A percentile compares a stretch with the other conserved stretches of the same genome.
These are phyloP conservation scores for Choiromyces venosus DNA, from an alignment of 495 filamentous ascomycete species.

Conservation along the genomic window DNA sequence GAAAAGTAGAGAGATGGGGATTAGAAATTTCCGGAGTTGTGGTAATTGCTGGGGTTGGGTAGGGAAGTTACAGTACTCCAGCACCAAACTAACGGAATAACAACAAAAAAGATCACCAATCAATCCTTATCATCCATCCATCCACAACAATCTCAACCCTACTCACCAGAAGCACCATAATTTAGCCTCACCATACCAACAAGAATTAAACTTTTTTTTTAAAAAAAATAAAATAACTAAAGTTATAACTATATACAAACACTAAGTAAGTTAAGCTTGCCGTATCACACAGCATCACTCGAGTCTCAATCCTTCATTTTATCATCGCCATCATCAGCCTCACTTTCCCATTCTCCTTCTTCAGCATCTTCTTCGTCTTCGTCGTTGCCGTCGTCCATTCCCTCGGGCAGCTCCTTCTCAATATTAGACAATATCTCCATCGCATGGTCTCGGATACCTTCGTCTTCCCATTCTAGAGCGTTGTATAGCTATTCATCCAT, in stretches of 20 bases:
- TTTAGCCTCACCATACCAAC: too few species aligned
- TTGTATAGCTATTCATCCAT: slow-evolving; percentile 59
- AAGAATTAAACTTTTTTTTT: not conserved
- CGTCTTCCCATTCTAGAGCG: slow-evolving; percentile 65
- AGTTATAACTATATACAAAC: slow-evolving; percentile 7
- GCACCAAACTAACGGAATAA: too few species aligned
- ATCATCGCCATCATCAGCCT: slow-evolving; percentile 52
- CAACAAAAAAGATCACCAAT: too few species aligned
- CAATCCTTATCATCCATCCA: too few species aligned
- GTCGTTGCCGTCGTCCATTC: slow-evolving; percentile 46
- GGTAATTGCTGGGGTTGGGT: too few species aligned
- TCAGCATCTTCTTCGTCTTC: slow-evolving; percentile 47
- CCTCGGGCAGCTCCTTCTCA: slow-evolving; percentile 53
- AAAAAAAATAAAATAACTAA: not conserved
- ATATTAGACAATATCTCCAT: slow-evolving; percentile 56
- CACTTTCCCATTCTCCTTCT: slow-evolving; percentile 50
- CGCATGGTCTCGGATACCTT: slow-evolving; percentile 61
- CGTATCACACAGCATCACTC: slow-evolving; percentile 5
- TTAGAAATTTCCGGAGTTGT: too few species aligned
- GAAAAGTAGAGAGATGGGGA: too few species aligned
- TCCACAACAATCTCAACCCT: too few species aligned
- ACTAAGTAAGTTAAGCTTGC: not conserved
- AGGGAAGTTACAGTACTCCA: too few species aligned
- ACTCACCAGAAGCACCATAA: not conserved
- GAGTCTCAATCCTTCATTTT: slow-evolving; percentile 39